phyloP scores from a whole-genome alignment of 768 basidiomycete species.

The Kwoniella heveanensis region DNA sequence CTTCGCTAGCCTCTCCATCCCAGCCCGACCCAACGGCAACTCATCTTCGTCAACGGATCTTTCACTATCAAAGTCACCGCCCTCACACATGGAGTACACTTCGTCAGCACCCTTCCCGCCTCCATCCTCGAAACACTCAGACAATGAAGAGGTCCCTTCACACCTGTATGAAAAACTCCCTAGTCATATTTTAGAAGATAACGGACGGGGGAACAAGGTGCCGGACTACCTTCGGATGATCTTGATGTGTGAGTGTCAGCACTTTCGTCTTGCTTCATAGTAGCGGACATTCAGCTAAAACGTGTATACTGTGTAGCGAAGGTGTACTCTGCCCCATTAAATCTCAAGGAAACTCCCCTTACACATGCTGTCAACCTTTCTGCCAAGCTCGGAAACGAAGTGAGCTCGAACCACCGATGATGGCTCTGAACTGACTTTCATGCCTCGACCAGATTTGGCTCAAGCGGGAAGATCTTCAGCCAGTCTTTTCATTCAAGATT shows the following conservation, averaged over 20 bases:
- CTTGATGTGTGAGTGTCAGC: constrained; percentile 48
- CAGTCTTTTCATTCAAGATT: constrained; percentile 97
- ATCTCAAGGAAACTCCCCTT: constrained; percentile 68
- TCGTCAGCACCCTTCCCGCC: constrained; percentile 54
- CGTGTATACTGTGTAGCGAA: constrained; percentile 39
- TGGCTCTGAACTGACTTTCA: not conserved
- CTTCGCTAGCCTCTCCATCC: constrained; percentile 7
- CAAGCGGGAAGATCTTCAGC: constrained; percentile 92
- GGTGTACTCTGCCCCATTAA: constrained; percentile 54
- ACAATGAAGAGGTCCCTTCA: constrained; percentile 50
- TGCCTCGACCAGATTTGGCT: constrained; percentile 67
- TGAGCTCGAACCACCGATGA: constrained; percentile 9
- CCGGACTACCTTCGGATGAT: constrained; percentile 56
- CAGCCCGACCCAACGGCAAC: constrained; percentile 18
- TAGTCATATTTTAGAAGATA: constrained; percentile 39
- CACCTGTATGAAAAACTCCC: constrained; percentile 56
- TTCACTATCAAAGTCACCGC: constrained; percentile 23
- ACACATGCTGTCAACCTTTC: constrained; percentile 84
- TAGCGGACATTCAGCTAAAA: not conserved
- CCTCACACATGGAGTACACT: constrained; percentile 52
- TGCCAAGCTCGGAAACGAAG: constrained; percentile 78
- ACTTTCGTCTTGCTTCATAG: not conserved
- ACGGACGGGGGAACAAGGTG: constrained; percentile 32
- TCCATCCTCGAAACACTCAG: constrained; percentile 35
- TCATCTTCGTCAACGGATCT: constrained; percentile 9